A percentile compares a stretch with the other conserved stretches of the same genome.
Evolutionary conservation across 1,284 basidiomycete genomes (phyloP).

Genomic region (Albatrellus sp.): DNA sequence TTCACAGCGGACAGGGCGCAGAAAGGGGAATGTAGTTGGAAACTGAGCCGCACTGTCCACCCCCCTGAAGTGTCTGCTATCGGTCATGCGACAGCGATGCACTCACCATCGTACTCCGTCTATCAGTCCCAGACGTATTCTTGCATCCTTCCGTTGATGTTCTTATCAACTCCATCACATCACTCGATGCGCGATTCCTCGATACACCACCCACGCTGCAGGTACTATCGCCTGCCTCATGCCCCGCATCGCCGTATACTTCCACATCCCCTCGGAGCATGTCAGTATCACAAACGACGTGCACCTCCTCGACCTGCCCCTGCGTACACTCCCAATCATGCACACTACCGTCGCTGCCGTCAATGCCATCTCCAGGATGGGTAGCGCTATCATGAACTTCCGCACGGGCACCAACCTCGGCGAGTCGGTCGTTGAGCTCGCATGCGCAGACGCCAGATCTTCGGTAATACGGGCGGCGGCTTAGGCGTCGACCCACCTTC

Average conservation of each 20-base stretch:
- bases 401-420: constrained; percentile 19
- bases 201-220: constrained; percentile 43
- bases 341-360: constrained; percentile 51
- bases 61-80: constrained; percentile 38
- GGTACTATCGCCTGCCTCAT: constrained; percentile 42
- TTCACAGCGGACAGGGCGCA: too few species aligned
- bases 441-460: constrained; percentile 64
- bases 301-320: constrained; percentile 60
- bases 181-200: constrained; percentile 10
- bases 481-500: constrained; percentile 61
- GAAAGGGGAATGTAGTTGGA: too few species aligned
- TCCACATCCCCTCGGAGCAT: constrained; percentile 30
- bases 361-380: constrained; percentile 65
- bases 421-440: constrained; percentile 39
- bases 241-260: constrained; percentile 36
- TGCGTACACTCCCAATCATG: constrained; percentile 43
- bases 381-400: constrained; percentile 58
- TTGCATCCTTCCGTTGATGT: neutral
- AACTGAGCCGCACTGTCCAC: too few species aligned
- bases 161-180: neutral
- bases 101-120: constrained; percentile 28
- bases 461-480: constrained; percentile 72
- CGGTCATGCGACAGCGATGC: constrained; percentile 36
- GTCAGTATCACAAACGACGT: constrained; percentile 65
- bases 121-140: constrained; percentile 13